These are phyloP conservation scores for Emmonsiellopsis sp. DNA, from an alignment of 2,329 filamentous ascomycete genomes.

Conservation along the genomic window DNA sequence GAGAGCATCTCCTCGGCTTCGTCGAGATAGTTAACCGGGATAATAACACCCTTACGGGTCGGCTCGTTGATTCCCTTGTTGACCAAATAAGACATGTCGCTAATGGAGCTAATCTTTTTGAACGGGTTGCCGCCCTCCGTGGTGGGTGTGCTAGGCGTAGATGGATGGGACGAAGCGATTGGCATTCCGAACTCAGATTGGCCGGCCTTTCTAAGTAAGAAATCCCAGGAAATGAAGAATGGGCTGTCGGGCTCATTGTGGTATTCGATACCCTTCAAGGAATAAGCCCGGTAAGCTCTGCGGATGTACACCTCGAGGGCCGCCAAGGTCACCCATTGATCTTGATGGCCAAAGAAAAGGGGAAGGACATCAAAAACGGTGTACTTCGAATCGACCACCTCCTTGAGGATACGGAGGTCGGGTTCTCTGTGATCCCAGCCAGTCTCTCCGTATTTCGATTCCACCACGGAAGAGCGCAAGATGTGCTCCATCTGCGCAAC, in stretches of 20 bases:
- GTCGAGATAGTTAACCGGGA: slow-evolving; percentile 87
- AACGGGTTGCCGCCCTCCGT: slow-evolving; percentile 50
- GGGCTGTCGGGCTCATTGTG: slow-evolving; percentile 61
- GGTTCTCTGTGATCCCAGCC: slow-evolving; percentile 95
- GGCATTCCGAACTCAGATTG: slow-evolving; percentile 83
- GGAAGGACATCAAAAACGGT: slow-evolving; percentile 95
- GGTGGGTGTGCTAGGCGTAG: slow-evolving; percentile 69
- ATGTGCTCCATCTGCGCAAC: slow-evolving; percentile 98
- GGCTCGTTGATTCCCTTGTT: slow-evolving; percentile 63
- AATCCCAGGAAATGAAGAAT: slow-evolving; percentile 88
- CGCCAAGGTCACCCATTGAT: slow-evolving; percentile 88
- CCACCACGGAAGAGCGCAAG: slow-evolving; percentile 84
- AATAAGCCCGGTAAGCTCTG: slow-evolving; percentile 92
- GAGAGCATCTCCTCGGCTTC: slow-evolving; percentile 81
- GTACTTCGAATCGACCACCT: slow-evolving; percentile 97
- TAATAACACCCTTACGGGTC: slow-evolving; percentile 82
- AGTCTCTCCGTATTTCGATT: slow-evolving; percentile 95
- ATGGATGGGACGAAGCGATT: slow-evolving; percentile 64
- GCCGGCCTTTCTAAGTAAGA: slow-evolving; percentile 85
- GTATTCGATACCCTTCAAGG: slow-evolving; percentile 82
- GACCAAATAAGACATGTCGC: slow-evolving; percentile 85
- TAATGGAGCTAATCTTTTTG: slow-evolving; percentile 87
- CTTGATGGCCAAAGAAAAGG: slow-evolving; percentile 88
- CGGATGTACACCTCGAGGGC: slow-evolving; percentile 94
- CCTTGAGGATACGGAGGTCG: slow-evolving; percentile 82